Percentiles rank a stretch among this genome's conserved stretches.
phyloP scores from a whole-genome alignment of 2,329 filamentous ascomycete genomes.

The Colletotrichum aenigma region DNA sequence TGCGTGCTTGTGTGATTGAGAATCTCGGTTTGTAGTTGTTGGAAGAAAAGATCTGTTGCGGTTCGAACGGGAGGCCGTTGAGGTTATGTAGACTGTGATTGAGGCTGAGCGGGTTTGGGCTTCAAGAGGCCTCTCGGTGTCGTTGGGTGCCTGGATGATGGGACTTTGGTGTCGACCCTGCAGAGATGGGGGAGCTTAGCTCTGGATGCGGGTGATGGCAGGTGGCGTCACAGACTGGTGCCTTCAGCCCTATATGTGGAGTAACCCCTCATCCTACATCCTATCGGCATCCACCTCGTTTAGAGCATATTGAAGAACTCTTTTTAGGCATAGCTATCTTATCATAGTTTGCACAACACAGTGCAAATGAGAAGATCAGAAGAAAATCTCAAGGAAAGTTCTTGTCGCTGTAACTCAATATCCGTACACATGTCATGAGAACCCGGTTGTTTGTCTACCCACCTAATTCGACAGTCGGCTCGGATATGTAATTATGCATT shows the following conservation, averaged over 20 bases:
- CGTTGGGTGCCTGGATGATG: not conserved
- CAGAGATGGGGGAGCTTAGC: not conserved
- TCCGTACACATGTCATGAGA: not conserved
- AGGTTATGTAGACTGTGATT: not conserved
- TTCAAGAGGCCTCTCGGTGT: not conserved
- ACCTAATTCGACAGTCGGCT: not conserved
- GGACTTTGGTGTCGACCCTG: not conserved
- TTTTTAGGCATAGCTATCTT: not conserved
- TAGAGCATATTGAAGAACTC: not conserved
- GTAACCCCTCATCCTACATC: not conserved
- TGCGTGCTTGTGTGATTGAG: not conserved
- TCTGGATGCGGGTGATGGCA: not conserved
- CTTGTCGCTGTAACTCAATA: not conserved
- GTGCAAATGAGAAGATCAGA: not conserved
- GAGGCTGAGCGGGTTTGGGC: not conserved
- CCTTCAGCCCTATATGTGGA: slow-evolving; percentile 26
- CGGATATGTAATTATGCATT: not conserved
- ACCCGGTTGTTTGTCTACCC: not conserved
- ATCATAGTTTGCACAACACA: not conserved
- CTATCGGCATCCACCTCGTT: not conserved
- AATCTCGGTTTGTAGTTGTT: not conserved
- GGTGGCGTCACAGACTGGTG: slow-evolving; percentile 19
- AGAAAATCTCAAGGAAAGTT: not conserved
- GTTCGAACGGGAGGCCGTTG: not conserved
- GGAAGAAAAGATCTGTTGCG: not conserved